These are phyloP conservation scores for Chalciporus piperatoides DNA, from an alignment of 1,284 basidiomycete genomes.

Conservation along the genomic window DNA sequence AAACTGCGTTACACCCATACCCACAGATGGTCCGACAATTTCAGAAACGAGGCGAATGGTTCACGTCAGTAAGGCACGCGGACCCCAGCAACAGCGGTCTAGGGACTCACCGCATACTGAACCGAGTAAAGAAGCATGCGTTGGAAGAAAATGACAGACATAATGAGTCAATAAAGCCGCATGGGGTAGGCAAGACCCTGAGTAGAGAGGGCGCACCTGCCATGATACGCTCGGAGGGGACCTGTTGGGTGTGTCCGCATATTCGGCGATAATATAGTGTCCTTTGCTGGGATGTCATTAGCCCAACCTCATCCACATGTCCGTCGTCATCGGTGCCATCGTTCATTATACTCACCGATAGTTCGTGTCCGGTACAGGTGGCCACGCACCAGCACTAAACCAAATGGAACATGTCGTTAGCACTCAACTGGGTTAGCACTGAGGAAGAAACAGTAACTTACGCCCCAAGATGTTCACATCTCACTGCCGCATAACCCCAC, in stretches of 20 bases:
- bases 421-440: background rate
- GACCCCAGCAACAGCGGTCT: background rate
- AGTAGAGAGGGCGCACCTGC: conserved; percentile 50
- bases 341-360: conserved; percentile 53
- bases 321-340: background rate
- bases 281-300: conserved; percentile 53
- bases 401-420: conserved; percentile 6
- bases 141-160: background rate
- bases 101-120: conserved; percentile 62
- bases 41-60: conserved; percentile 19
- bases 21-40: conserved; percentile 4
- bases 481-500: conserved; percentile 77
- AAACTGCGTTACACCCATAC: conserved; percentile 45
- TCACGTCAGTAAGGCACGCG: conserved; percentile 1
- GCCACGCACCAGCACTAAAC: conserved; percentile 69
- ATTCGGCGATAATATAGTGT: conserved; percentile 76
- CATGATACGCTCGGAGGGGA: conserved; percentile 58
- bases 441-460: conserved; percentile 38
- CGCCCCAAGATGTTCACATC: conserved; percentile 72
- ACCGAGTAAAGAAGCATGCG: conserved; percentile 9
- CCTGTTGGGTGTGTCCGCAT: conserved; percentile 69
- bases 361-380: conserved; percentile 73
- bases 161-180: conserved; percentile 11
- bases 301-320: background rate
- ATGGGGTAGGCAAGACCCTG: background rate